Percentiles rank a stretch among this genome's conserved stretches.
Evolutionary conservation across 2,329 filamentous ascomycete species (phyloP).

Genomic region (Aspergillus proliferans): DNA sequence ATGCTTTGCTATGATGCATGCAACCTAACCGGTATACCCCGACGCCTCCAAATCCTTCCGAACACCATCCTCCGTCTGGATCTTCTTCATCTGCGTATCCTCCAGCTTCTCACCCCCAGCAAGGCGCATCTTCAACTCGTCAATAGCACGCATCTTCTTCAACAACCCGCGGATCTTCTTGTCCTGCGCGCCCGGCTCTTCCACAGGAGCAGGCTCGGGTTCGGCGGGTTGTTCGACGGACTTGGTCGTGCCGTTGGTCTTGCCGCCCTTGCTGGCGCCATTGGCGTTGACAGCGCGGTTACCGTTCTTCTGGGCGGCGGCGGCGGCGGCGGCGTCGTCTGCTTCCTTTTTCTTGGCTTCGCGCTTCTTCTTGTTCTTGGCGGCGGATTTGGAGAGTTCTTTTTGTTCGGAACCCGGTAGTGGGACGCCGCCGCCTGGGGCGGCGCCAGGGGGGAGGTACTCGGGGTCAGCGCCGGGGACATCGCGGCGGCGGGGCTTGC

Average conservation of each 20-base stretch:
- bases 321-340: slow-evolving; percentile 54
- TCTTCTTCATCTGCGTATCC: slow-evolving; percentile 98
- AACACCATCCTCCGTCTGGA: slow-evolving; percentile 77
- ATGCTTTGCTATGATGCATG: background rate
- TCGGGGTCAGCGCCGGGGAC: slow-evolving; percentile 81
- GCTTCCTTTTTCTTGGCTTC: slow-evolving; percentile 86
- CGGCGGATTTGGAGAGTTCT: slow-evolving; percentile 70
- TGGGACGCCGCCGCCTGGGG: slow-evolving; percentile 59
- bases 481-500: slow-evolving; percentile 62
- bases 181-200: slow-evolving; percentile 63
- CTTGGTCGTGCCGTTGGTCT: slow-evolving; percentile 29
- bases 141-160: slow-evolving; percentile 97
- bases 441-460: slow-evolving; percentile 61
- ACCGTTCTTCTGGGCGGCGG: slow-evolving; percentile 36
- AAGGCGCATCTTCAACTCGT: slow-evolving; percentile 94
- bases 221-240: slow-evolving; percentile 20
- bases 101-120: slow-evolving; percentile 94
- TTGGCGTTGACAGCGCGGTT: slow-evolving; percentile 11
- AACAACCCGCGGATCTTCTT: slow-evolving; percentile 91
- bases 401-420: slow-evolving; percentile 62
- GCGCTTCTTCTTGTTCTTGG: slow-evolving; percentile 99
- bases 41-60: slow-evolving; percentile 71
- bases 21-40: slow-evolving; percentile 38
- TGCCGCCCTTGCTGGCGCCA: slow-evolving; percentile 9
- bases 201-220: slow-evolving; percentile 21